These are phyloP conservation scores for Lichina pygmaea DNA, from an alignment of 495 filamentous ascomycete genomes.

Conservation along the genomic window DNA sequence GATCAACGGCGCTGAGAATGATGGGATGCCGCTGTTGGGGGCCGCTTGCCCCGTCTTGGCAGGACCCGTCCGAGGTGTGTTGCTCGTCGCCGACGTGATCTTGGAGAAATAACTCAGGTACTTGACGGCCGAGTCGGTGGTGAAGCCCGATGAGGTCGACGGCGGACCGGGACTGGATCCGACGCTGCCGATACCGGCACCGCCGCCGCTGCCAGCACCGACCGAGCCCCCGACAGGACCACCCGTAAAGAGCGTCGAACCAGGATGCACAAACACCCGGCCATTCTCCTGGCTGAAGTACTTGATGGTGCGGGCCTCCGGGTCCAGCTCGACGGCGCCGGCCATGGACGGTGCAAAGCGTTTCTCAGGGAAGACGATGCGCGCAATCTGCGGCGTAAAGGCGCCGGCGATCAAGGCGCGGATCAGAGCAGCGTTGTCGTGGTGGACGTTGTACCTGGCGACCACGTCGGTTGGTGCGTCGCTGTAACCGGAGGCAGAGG, in stretches of 20 bases:
- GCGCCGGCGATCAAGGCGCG: conserved; percentile 74
- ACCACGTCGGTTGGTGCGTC: conserved; percentile 3
- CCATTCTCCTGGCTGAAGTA: conserved; percentile 73
- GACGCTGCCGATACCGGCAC: too few relatives aligned
- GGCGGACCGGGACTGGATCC: neutral
- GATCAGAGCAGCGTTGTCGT: conserved; percentile 30
- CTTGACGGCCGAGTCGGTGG: too few relatives aligned
- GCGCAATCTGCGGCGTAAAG: conserved; percentile 73
- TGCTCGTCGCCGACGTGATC: conserved; percentile 17
- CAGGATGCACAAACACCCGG: conserved; percentile 77
- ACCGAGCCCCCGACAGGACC: conserved; percentile 39
- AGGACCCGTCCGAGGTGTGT: too few relatives aligned
- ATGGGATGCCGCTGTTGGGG: too few relatives aligned
- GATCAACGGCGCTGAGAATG: too few relatives aligned
- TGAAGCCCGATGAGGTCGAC: conserved; percentile 3
- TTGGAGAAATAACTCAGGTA: conserved; percentile 67
- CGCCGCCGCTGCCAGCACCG: too few relatives aligned
- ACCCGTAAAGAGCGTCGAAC: conserved; percentile 58
- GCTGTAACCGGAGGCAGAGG: conserved; percentile 13
- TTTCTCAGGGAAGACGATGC: conserved; percentile 81
- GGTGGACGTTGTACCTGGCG: conserved; percentile 15
- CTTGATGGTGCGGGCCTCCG: conserved; percentile 72
- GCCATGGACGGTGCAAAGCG: conserved; percentile 67
- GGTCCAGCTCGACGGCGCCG: conserved; percentile 76
- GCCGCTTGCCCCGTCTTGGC: too few relatives aligned